These are phyloP conservation scores for Arabidopsis hybrid DNA, from an alignment of 441 rosid genomes.

Conservation along the genomic window DNA sequence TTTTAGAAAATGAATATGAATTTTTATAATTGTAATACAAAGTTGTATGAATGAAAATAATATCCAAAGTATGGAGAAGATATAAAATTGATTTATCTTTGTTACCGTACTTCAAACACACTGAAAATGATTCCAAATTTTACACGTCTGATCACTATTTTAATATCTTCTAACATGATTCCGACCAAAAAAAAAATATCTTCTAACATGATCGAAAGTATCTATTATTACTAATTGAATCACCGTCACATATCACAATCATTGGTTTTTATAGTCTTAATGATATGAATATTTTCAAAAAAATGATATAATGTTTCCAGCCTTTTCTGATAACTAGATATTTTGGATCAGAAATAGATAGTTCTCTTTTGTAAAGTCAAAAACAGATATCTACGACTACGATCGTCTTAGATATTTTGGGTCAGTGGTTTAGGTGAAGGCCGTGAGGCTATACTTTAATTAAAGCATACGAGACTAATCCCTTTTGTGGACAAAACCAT, in stretches of 20 bases:
- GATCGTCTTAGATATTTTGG: conserved; percentile 8
- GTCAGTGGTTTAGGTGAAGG: background rate
- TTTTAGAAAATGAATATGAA: too few species aligned
- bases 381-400: too few species aligned
- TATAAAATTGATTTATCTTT: too few species aligned
- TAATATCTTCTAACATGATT: too few species aligned
- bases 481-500: background rate
- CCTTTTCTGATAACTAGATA: background rate
- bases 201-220: background rate
- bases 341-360: conserved; percentile 3
- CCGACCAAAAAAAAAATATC: too few species aligned
- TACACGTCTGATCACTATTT: background rate
- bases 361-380: background rate
- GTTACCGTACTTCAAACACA: background rate
- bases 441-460: background rate
- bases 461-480: background rate
- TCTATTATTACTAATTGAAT: conserved; percentile 7
- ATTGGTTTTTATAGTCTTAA: background rate
- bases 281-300: too few species aligned
- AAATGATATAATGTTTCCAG: background rate
- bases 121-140: background rate
- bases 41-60: too few species aligned
- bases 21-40: too few species aligned
- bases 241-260: background rate
- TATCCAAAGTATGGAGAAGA: too few species aligned